Base-by-base conservation (phyloP, 164 flowering plant genomes). In the Annona cherimola region DNA sequence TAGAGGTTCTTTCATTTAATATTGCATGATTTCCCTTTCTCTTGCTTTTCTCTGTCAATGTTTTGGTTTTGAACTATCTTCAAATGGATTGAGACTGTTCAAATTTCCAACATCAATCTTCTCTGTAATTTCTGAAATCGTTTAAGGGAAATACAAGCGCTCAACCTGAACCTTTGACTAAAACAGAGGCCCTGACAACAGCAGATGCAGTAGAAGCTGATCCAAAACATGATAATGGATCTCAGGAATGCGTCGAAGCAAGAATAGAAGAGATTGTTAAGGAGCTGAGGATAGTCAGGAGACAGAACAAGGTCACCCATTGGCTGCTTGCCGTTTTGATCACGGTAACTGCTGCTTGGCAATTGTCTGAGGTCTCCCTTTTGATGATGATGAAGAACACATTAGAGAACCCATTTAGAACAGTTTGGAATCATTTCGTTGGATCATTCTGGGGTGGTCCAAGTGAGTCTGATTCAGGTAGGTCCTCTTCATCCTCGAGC, bases 301-400 rank as follows among this genome's bases (percentile, higher is more conserved):
- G 71, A 75, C 98, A 91, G 83, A 93, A 93, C 55, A 19, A 63
- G 0, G 69, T 83, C 40, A 93, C 96, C 5, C 94, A 93, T 40
- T 84, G 89, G 59, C 86, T 93, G 62, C 85, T 93, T 4, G 84
- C 95, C 0, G 75, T 63, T 61, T 74, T 89, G 88, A 90, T 93
- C 41, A 75, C 83, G 0, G 77, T 87, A 54, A 91, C 92, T 2
- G 65, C 84, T 0, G 76, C 78, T 42, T 91, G 98, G 95, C 94
- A 90, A 66, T n/a, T 89, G 4, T 91, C 97, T 0, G 93, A 93
- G 78, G 86, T 88, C 39, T 83, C 94, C 14, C 74, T 93, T n/a
- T 63, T 91, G 63, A 46, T 85, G 63, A 82, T 74, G 67, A 63
- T 91, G 40, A 91, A 84, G 73, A 70, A 84, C 18, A 84, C 83